Evolutionary conservation across 2,329 filamentous ascomycete species (phyloP), one percentile per base, ranked within the genome.

Genomic region (Microdochium nivale): DNA sequence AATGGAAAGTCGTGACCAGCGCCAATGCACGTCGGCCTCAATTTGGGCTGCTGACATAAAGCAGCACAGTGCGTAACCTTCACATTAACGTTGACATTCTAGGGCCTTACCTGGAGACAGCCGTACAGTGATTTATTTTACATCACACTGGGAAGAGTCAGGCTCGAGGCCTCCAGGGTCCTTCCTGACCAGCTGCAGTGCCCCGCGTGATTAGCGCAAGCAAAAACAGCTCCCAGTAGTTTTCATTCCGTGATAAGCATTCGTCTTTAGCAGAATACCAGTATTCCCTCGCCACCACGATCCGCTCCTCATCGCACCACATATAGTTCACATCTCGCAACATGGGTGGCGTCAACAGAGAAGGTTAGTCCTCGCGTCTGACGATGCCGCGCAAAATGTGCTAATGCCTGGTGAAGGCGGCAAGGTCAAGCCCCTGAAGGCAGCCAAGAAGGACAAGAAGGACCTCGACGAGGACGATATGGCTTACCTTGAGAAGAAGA

Each of bases 391-490:
- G 19, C 19, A 7, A 23, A 16, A 3, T 3, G 23, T 44, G 40
- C 40, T 44, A 5, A 44, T 13, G 19, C 5, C 13, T 23, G 4
- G 25, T 35, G 53, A 56, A 91, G 87, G 86, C 69, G 87, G 87
- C 77, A 91, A 90, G 78, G 82, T 75, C 61, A 90, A 90, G 81
- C 87, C 87, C 61, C 76, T 90, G 72, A 96, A 96, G 85, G 81
- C 86, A 60, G 77, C 89, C 55, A 96, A 96, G 84, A 95, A 92
- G 80, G 78, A 80, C 51, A 77, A 79, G 66, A 87, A 86, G 71
- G 90, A 96, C 1, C 70, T 91, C 53, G 91, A 96, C 67, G 90
- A 96, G 0, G 90, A 95, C 46, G 90, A 96, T 58, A 71, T 85
- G 67, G 90, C 89, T 5, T 90, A 79, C 79, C 85, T 83, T 65